These are phyloP conservation scores for Aspergillus niger DNA, from an alignment of 2,329 filamentous ascomycete species.

Conservation along the genomic window DNA sequence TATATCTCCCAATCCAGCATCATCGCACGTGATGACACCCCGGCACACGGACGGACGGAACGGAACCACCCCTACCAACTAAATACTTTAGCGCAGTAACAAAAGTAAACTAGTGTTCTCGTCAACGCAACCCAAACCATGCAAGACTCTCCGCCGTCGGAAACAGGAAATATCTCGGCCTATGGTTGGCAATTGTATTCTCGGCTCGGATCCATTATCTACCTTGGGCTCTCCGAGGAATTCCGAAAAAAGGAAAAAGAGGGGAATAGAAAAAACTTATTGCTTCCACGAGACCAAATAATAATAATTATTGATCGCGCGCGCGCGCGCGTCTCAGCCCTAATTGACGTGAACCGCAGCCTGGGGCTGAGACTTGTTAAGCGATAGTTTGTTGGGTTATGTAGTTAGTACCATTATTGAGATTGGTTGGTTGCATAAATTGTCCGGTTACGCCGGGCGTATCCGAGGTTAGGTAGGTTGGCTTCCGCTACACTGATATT, in stretches of 20 bases:
- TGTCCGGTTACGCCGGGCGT: not conserved
- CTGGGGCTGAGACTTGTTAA: not conserved
- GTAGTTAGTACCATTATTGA: not conserved
- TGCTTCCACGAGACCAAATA: not conserved
- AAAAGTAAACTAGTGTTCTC: not conserved
- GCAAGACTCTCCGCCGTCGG: not conserved
- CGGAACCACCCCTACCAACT: not conserved
- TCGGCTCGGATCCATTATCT: not conserved
- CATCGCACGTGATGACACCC: not conserved
- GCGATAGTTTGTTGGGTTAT: not conserved
- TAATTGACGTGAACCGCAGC: not conserved
- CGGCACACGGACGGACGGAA: not conserved
- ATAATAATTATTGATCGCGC: no score
- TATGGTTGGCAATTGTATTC: not conserved
- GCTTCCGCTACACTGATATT: no score
- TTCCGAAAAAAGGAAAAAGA: slow-evolving; percentile 15
- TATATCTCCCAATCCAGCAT: not conserved
- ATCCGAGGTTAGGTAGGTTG: not conserved
- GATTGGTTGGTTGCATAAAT: not conserved
- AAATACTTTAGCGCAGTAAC: not conserved
- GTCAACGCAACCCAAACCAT: not conserved
- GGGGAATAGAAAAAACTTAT: no score
- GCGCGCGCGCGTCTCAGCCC: slow-evolving; percentile 1
- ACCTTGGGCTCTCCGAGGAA: slow-evolving; percentile 17
- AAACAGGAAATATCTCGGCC: not conserved